Base-by-base conservation (phyloP, 495 filamentous ascomycete species). In the Viridothelium virens region DNA sequence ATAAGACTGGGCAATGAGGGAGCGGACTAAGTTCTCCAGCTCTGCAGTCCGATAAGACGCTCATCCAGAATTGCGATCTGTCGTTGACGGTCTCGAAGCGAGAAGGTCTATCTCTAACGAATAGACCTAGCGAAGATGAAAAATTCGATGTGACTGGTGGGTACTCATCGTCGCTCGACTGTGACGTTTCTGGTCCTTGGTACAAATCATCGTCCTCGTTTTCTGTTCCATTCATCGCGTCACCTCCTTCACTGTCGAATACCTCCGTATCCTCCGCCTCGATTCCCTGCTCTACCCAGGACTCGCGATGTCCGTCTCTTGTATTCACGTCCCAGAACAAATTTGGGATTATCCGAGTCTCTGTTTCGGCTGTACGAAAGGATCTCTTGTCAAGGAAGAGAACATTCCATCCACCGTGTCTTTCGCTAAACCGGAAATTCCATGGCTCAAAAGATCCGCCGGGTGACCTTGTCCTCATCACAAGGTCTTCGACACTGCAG, bases 381-480 rank as follows among this genome's bases (percentile, higher is more conserved):
- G 75, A 73, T 39, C 74, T 56, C 3, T 68, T 64, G 61, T 78
- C 76, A 9, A 78, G 66, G 46, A 74, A 77, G 59, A 76, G 69
- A 11, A 74, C 68, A 18, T 34, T 62, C 76, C 76, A 78, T 4
- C 70, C 74, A 36, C 53, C 53, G 36, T 59, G 53, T 14, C 18
- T 59, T 14, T 18, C 53, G 36, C 53, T 59, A 18, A 59, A 34
- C 14, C 31, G 18, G 31, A 59, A 31, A 59, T 59, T 36, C 53
- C 53, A 59, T 7, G 33, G 53, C 25, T 59, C 53, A 36, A 59
- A 59, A 33, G 31, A 3, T 36, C 53, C 53, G 5, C 36, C 25
- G 53, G 11, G 53, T 36, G 11, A 18, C 14, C 53, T 59, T 33
- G 53, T 59, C 14, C 53, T 59, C 31, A 36, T 14, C 25, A 59